Evolutionary conservation across 768 basidiomycete species (phyloP).

Genomic region (Collybia sp.): DNA sequence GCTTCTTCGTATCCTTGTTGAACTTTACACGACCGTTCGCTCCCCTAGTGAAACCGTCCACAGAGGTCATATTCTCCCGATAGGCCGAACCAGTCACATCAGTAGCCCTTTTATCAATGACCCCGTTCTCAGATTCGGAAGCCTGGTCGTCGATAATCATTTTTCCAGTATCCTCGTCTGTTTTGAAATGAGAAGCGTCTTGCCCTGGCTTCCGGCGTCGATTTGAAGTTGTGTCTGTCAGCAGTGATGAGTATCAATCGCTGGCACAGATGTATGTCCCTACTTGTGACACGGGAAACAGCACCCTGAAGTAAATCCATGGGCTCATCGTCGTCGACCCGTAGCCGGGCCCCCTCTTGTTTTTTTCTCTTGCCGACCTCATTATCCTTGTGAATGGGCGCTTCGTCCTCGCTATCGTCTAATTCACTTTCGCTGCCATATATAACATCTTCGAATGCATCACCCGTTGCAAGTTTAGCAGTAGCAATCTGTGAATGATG

Average conservation of each 20-base stretch:
- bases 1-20: conserved; percentile 96
- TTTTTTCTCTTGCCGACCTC: conserved; percentile 27
- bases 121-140: conserved; percentile 9
- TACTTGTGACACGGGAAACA: conserved; percentile 65
- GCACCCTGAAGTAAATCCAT: conserved; percentile 91
- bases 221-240: conserved; percentile 35
- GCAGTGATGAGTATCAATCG: neutral
- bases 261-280: conserved; percentile 18
- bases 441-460: conserved; percentile 95
- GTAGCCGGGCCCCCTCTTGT: conserved; percentile 55
- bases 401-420: conserved; percentile 66
- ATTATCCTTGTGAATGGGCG: conserved; percentile 18
- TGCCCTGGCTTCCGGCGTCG: conserved; percentile 77
- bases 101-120: conserved; percentile 19
- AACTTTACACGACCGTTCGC: conserved; percentile 85
- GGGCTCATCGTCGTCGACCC: conserved; percentile 87
- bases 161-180: conserved; percentile 77
- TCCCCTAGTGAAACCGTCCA: conserved; percentile 87
- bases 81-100: conserved; percentile 78
- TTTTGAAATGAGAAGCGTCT: conserved; percentile 84
- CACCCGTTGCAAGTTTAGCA: conserved; percentile 56
- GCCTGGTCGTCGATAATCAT: conserved; percentile 62
- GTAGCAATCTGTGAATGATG: conserved; percentile 31
- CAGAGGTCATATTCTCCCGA: conserved; percentile 74
- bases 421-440: conserved; percentile 96